Conservation (phyloP, 257 asterid species). For the Solanum lycopersicoides region DNA sequence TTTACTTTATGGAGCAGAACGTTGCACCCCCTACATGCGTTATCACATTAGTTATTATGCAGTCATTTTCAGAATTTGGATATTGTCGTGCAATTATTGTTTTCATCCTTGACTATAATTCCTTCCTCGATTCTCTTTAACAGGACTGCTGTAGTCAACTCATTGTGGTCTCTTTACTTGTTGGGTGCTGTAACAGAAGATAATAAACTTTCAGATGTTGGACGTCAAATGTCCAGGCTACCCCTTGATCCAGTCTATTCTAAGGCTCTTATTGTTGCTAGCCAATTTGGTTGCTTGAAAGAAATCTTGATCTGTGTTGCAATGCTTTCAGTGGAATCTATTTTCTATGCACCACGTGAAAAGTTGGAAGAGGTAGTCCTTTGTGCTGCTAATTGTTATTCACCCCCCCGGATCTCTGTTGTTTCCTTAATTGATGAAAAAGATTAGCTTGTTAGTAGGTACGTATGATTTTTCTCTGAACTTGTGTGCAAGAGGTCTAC, state of each 20-base stretch:
- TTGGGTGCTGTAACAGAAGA: conserved; percentile 87
- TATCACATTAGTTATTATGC: neutral
- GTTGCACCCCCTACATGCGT: neutral
- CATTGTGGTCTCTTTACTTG: conserved; percentile 71
- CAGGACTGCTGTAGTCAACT: conserved; percentile 83
- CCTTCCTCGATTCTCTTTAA: neutral
- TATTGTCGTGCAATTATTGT: neutral
- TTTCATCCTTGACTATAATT: neutral
- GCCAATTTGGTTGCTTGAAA: conserved; percentile 73
- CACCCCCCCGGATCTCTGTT: neutral
- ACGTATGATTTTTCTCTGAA: neutral
- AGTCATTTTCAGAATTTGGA: neutral
- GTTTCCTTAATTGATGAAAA: neutral
- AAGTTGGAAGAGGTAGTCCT: conserved; percentile 84
- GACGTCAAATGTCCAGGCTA: conserved; percentile 84
- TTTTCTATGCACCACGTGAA: conserved; percentile 86
- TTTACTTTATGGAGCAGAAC: neutral
- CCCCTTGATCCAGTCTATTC: conserved; percentile 89
- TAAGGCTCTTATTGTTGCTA: conserved; percentile 85
- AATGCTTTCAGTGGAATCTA: conserved; percentile 89
- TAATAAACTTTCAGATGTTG: conserved; percentile 70
- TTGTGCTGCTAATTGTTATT: neutral
- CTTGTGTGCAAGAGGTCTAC: neutral
- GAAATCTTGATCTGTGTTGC: conserved; percentile 81
- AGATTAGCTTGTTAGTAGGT: neutral